phyloP scores from a whole-genome alignment of 192 early-diverging fungal genomes.

The Coemansia interrupta region DNA sequence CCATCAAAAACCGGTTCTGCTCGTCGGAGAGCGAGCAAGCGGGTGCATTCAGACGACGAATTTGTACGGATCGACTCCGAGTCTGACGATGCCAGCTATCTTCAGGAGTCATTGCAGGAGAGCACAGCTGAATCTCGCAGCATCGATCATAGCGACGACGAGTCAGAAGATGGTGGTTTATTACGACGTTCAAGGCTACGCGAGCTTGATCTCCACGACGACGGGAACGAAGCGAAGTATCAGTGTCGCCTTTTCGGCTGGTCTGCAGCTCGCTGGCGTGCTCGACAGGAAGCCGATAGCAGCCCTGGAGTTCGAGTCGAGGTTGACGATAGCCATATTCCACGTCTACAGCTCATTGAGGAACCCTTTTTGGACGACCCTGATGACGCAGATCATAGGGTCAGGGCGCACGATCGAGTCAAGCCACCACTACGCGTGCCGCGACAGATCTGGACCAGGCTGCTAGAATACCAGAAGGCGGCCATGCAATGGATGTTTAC shows the following conservation, averaged over 20 bases:
- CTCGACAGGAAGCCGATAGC: conserved; percentile 13
- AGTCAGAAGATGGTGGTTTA: not conserved
- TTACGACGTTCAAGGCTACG: not conserved
- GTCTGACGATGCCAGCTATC: too few species aligned
- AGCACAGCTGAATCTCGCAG: too few species aligned
- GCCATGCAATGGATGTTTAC: conserved; percentile 86
- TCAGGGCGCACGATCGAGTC: conserved; percentile 21
- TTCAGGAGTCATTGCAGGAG: too few species aligned
- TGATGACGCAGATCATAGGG: conserved; percentile 15
- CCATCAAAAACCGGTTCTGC: not conserved
- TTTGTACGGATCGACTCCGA: too few species aligned
- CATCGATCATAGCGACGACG: not conserved
- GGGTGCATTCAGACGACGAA: too few species aligned
- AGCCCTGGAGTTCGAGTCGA: not conserved
- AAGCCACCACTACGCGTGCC: conserved; percentile 59
- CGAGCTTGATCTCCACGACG: conserved; percentile 41
- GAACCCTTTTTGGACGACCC: conserved; percentile 51
- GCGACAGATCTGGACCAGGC: conserved; percentile 69
- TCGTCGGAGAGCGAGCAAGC: too few species aligned
- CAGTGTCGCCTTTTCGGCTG: conserved; percentile 53
- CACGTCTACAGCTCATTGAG: conserved; percentile 13
- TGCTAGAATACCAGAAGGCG: conserved; percentile 91
- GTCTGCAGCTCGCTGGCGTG: conserved; percentile 41
- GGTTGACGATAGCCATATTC: conserved; percentile 8
- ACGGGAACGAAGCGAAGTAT: conserved; percentile 61